These are phyloP conservation scores for Vitellaria paradoxa DNA, from an alignment of 179 eudicot genomes.

Conservation along the genomic window DNA sequence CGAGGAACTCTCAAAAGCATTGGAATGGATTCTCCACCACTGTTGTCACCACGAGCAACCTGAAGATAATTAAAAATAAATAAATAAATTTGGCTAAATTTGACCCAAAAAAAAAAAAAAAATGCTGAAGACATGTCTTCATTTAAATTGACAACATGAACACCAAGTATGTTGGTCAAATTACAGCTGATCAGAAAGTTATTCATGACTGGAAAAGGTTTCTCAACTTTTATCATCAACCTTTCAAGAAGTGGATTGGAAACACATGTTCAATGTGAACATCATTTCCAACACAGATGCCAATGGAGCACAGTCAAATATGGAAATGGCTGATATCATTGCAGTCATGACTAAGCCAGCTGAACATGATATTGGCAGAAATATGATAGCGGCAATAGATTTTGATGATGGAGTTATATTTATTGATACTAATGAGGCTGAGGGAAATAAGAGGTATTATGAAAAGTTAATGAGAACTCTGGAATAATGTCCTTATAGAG, in stretches of 20 bases:
- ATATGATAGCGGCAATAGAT: too few relatives aligned
- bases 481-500: too few relatives aligned
- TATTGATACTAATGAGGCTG: too few relatives aligned
- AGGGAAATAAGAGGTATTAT: too few relatives aligned
- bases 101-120: neutral
- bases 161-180: neutral
- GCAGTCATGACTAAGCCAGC: too few relatives aligned
- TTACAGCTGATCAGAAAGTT: neutral
- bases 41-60: conserved; percentile 82
- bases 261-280: neutral
- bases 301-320: too few relatives aligned
- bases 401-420: too few relatives aligned
- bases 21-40: conserved; percentile 91
- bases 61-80: conserved; percentile 22
- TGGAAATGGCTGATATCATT: too few relatives aligned
- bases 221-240: neutral
- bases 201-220: neutral
- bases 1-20: conserved; percentile 86
- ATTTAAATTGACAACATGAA: neutral
- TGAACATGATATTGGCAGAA: too few relatives aligned
- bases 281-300: neutral
- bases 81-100: too few relatives aligned
- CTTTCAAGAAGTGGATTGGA: neutral
- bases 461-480: too few relatives aligned
- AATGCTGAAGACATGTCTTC: neutral